phyloP scores from a whole-genome alignment of 306 rosid genomes.

The Quercus suber region DNA sequence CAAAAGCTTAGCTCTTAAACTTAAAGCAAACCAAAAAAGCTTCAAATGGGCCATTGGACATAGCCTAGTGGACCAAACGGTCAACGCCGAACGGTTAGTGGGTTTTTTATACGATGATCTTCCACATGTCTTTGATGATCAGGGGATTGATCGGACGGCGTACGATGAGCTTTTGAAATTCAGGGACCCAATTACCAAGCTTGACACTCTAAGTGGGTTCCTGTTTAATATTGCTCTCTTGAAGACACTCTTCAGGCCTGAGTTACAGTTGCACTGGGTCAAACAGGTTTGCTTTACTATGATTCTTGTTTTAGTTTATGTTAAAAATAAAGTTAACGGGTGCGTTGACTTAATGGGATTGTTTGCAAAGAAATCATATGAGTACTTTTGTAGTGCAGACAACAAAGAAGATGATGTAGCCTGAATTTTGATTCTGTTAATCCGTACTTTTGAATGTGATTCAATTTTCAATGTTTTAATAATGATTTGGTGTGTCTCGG shows the following conservation, averaged over 20 bases:
- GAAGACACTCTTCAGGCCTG: constrained; percentile 60
- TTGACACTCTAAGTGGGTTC: constrained; percentile 72
- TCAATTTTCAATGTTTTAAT: not conserved
- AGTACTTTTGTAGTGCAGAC: no score
- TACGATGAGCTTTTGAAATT: constrained; percentile 74
- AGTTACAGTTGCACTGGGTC: constrained; percentile 70
- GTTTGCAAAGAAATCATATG: no score
- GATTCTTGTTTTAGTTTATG: not conserved
- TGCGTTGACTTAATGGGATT: not conserved
- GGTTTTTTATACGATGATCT: constrained; percentile 75
- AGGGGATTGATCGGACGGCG: constrained; percentile 79
- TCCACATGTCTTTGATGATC: constrained; percentile 77
- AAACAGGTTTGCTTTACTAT: constrained; percentile 59
- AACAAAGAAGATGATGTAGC: not conserved
- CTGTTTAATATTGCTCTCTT: constrained; percentile 75
- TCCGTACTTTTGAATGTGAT: not conserved
- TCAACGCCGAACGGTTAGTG: constrained; percentile 53
- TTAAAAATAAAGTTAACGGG: not conserved
- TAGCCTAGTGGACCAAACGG: constrained; percentile 56
- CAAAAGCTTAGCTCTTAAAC: constrained; percentile 9
- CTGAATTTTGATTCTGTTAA: not conserved
- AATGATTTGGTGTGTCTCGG: not conserved
- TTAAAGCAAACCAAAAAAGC: constrained; percentile 1
- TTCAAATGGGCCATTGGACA: constrained; percentile 48
- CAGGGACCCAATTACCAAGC: constrained; percentile 88